phyloP scores from a whole-genome alignment of 2,329 filamentous ascomycete species.

The Penicillium sp. region DNA sequence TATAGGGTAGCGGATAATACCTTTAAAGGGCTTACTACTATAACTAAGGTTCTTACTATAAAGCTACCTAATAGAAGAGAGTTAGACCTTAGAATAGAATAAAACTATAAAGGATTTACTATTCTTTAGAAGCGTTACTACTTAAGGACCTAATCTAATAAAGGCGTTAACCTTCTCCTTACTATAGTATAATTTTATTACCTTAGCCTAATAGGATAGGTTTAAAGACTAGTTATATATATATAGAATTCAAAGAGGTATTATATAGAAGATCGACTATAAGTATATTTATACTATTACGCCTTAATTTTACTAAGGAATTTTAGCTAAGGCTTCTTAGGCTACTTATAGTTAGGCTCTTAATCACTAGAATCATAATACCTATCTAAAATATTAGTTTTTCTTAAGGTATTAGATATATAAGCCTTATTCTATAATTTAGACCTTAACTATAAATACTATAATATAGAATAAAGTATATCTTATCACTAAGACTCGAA shows the following conservation, averaged over 20 bases:
- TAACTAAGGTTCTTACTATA: constrained; percentile 16
- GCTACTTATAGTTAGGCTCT: constrained; percentile 20
- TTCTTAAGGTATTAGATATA: constrained; percentile 22
- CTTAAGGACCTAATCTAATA: constrained; percentile 3
- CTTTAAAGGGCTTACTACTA: constrained; percentile 19
- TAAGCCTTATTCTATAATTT: constrained; percentile 20
- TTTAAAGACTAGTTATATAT: constrained; percentile 15
- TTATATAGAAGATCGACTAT: constrained; percentile 15
- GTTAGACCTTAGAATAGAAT: constrained; percentile 17
- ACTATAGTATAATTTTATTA: constrained; percentile 16
- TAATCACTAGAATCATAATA: constrained; percentile 20
- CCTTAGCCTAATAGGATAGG: constrained; percentile 9
- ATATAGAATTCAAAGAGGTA: constrained; percentile 14
- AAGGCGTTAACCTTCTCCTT: constrained; percentile 18
- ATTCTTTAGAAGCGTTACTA: constrained; percentile 18
- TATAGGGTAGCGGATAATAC: constrained; percentile 17
- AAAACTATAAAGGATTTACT: constrained; percentile 8
- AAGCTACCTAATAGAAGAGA: constrained; percentile 17
- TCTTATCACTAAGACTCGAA: constrained; percentile 20
- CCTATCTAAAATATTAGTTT: constrained; percentile 22
- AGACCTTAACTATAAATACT: constrained; percentile 20
- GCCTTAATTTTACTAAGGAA: background rate
- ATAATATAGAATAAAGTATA: constrained; percentile 25
- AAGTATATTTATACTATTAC: background rate
- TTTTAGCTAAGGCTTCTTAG: constrained; percentile 14